Base-by-base conservation (phyloP, 73 alveolate species). In the Symbiodinium pilosum region DNA sequence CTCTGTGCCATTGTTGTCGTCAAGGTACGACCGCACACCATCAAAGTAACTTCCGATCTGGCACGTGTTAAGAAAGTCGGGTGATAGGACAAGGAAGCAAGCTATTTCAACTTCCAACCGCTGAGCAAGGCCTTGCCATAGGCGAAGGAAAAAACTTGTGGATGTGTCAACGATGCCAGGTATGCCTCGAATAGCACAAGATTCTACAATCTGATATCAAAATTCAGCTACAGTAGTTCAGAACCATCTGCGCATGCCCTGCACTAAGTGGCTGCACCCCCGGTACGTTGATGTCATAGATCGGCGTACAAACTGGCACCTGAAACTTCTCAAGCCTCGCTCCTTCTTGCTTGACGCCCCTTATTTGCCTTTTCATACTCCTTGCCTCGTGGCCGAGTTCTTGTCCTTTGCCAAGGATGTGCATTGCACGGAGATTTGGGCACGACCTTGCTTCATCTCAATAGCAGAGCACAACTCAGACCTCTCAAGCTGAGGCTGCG, bases 321-420 rank as follows among this genome's bases (percentile, higher is more conserved):
- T 91, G 56, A 32, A 38, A 38, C 84, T 21, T 38, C 88, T 4
- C 11, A 47, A 9, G 59, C 21, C 6, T 47, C 59, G 59, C 59
- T 47, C 59, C 59, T 14, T 47, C 59, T 47, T 14, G 21, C 59
- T 47, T 14, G 6, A 6, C 59, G n/a, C n/a, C n/a, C n/a, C n/a
- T 47, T 47, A 47, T 47, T 47, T 47, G 59, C 14, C 59, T 6
- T 47, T 47, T 6, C 14, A 9, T 14, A 47, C 59, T 47, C 59
- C 77, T 64, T 64, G 77, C 97, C 97, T 91, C 97, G 54, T 91
- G 97, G 41, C 97, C 97, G 64, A 91, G 40, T 77, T 91, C 97
- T 69, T 91, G 97, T 18, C 97, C 97, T 43, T 91, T 91, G 11
- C 97, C 97, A 28, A 91, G 54, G 88, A 91, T 91, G 88, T 91